Conservation (phyloP, 306 rosid genomes). For the Pyrus communis region DNA sequence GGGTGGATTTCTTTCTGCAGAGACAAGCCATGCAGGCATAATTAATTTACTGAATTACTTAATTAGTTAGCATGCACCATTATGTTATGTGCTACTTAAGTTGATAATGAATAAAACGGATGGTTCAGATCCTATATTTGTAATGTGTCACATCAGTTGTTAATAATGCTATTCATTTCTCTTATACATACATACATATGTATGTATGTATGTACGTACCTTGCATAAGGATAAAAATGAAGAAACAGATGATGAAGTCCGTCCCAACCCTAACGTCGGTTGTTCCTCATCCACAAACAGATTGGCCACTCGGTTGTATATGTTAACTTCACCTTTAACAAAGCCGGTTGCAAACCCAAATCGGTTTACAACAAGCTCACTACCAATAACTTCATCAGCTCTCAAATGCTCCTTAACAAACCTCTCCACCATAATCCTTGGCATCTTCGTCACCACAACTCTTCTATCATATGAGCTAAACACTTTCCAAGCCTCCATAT, state of each 20-base stretch:
- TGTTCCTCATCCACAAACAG: constrained; percentile 21
- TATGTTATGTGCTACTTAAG: background rate
- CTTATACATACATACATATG: no score
- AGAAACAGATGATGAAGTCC: constrained; percentile 13
- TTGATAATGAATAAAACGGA: no score
- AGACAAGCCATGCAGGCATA: background rate
- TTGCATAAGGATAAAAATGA: constrained; percentile 46
- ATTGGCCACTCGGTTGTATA: constrained; percentile 27
- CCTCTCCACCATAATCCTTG: constrained; percentile 69
- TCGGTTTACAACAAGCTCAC: constrained; percentile 41
- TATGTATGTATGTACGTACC: constrained; percentile 21
- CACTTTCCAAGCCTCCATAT: constrained; percentile 61
- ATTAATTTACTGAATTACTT: background rate
- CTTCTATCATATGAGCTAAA: constrained; percentile 29
- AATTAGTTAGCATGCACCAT: background rate
- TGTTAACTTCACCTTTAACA: constrained; percentile 8
- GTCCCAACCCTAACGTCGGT: constrained; percentile 44
- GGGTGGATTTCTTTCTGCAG: constrained; percentile 52
- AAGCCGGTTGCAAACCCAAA: constrained; percentile 73
- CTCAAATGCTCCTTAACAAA: constrained; percentile 73
- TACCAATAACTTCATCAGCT: constrained; percentile 67
- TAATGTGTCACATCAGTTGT: background rate
- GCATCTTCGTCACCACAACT: constrained; percentile 62
- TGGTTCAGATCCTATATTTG: background rate
- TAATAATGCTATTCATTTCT: background rate